Evolutionary conservation across 345 rosid species (phyloP), one percentile per base, ranked within the genome.

Genomic region (Lepidium aucheri): DNA sequence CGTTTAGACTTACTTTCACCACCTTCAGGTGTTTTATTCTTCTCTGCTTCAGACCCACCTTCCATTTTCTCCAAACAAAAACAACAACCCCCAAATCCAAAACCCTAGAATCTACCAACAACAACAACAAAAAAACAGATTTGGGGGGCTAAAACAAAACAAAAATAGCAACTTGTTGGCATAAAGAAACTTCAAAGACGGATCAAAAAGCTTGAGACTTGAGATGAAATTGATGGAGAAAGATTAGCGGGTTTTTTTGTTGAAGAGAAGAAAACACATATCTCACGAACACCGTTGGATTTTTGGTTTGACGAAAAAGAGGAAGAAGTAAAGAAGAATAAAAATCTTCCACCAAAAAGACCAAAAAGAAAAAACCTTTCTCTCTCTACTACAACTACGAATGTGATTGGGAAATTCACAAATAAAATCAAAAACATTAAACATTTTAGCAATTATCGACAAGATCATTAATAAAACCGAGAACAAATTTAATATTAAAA

Each of bases 1-100:
- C 98, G 78, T 80, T 89, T 92, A 30, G 89, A 75, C 86, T 81
- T 89, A 38, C 43, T 68, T 58, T 81, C 86, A 60, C 33, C 77
- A 54, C 80, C 89, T 77, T 83, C 96, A 43, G 76, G 75, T 18
- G 86, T 72, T 76, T 82, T 86, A 78, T 67, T 86, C 77, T 82
- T 86, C 75, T 80, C 85, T 18, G 53, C 85, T 51, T 83, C 89
- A 7, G 68, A 75, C 26, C 55, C 78, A 34, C 40, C 86, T 75
- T 79, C 86, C 89, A 82, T 84, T 76, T 56, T 43, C 41, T 60
- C 7, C 16, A 32, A 28, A n/a, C n/a, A n/a, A 12, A 20, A 51
- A 53, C 44, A 40, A 52, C 16, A 52, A 49, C 1, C 36, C 62
- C 74, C 49, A 54, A 61, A 52, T 32, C 28, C 57, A 39, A 42